Evolutionary conservation across 495 filamentous ascomycete genomes (phyloP), one percentile per base, ranked within the genome.

Genomic region (Xylaria telfairii): DNA sequence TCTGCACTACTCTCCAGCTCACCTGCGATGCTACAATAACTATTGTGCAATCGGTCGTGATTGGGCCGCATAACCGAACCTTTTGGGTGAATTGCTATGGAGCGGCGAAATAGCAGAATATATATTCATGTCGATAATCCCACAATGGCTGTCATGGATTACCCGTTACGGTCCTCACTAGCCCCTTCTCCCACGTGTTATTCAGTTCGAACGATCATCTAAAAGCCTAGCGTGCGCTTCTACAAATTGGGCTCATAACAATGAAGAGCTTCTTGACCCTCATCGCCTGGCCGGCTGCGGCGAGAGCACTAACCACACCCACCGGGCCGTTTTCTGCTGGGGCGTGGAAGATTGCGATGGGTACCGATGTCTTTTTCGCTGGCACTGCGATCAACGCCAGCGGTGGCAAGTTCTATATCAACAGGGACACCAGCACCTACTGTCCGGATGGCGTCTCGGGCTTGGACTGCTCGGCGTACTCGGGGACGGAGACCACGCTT

Each of bases 381-480:
- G 72, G 71, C 37, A 24, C 60, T 4, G 53, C 44, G 17, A 74
- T 78, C 67, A 76, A 74, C 34, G 76, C 76, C 44, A 75, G 65
- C 61, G 73, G 69, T 21, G 74, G 74, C 32, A 78, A 78, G 65
- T 78, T 78, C 68, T 78, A 44, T 57, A 47, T 78, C 39, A 67
- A 75, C 70, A 75, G 39, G 34, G 15, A 62, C 61, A 68, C 74
- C 2, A 71, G 71, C 21, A 69, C 76, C 4, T 75, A 76, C 67
- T 78, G 76, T 28, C 76, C 76, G 9, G 44, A 28, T 2, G 69
- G 59, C 15, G 69, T 75, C 7, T 42, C 64, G 17, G 57, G 53
- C 26, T 63, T 78, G 19, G 71, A 76, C 39, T 78, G 76, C 53
- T 34, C 76, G 17, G 5, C 3, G 3, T 78, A 67, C 59, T 56